These are phyloP conservation scores for Pachysandra terminalis DNA, from an alignment of 164 flowering plant species.

Conservation along the genomic window DNA sequence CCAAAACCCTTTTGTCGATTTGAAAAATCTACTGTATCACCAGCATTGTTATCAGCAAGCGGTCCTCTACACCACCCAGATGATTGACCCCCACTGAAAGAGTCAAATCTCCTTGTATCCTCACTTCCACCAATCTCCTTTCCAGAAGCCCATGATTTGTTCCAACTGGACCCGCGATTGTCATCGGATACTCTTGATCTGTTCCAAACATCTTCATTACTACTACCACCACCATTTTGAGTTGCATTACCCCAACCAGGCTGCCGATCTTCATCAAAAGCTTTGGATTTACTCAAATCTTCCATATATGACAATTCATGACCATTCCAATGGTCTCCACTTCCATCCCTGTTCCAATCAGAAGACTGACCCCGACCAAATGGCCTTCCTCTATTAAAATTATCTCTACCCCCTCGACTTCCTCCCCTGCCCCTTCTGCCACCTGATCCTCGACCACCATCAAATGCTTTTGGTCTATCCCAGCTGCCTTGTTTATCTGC, in stretches of 20 bases:
- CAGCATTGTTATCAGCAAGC: constrained; percentile 1
- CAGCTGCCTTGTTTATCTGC: constrained; percentile 12
- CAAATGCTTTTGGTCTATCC: constrained; percentile 28
- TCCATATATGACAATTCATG: background rate
- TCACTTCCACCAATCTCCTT: constrained; percentile 7
- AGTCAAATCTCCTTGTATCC: constrained; percentile 10
- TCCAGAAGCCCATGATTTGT: constrained; percentile 6
- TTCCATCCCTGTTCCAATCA: background rate
- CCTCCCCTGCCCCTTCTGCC: constrained; percentile 34
- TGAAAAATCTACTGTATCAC: constrained; percentile 8
- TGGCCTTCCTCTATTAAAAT: constrained; percentile 30
- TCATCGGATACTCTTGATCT: constrained; percentile 11
- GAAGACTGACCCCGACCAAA: constrained; percentile 18
- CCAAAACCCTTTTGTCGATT: constrained; percentile 6
- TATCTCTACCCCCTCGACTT: constrained; percentile 23
- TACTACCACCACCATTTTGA: background rate
- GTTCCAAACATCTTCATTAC: constrained; percentile 12
- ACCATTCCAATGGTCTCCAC: background rate
- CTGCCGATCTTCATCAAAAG: constrained; percentile 1
- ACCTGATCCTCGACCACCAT: constrained; percentile 35
- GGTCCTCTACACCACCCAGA: constrained; percentile 18
- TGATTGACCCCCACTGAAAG: constrained; percentile 6
- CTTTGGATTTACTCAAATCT: constrained; percentile 1
- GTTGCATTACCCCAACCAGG: constrained; percentile 8
- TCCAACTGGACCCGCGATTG: constrained; percentile 14